Evolutionary conservation across 2,329 filamentous ascomycete genomes (phyloP).

Genomic region (Alternaria sp.): DNA sequence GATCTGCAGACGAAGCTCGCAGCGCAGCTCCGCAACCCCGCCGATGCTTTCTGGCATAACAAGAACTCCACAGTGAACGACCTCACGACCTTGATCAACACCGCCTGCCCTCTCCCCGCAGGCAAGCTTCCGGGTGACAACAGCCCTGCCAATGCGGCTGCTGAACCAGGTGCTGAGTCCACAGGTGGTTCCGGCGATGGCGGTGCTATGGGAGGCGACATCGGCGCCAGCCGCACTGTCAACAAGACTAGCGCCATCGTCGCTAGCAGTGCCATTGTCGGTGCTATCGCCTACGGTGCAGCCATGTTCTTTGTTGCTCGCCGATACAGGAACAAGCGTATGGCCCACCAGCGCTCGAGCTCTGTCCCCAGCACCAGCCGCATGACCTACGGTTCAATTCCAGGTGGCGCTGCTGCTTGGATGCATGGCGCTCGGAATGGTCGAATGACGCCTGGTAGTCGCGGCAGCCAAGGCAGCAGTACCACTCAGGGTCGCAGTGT

Average conservation of each 20-base stretch:
- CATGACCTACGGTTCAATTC: constrained; percentile 45
- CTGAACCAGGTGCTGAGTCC: constrained; percentile 46
- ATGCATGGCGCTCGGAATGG: constrained; percentile 54
- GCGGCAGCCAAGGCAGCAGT: constrained; percentile 46
- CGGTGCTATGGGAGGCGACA: constrained; percentile 59
- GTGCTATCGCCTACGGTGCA: constrained; percentile 86
- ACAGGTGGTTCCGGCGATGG: constrained; percentile 51
- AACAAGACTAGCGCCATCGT: constrained; percentile 72
- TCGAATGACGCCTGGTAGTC: constrained; percentile 50
- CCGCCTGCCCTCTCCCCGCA: constrained; percentile 73
- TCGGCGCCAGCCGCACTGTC: constrained; percentile 61
- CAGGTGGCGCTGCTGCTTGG: constrained; percentile 56
- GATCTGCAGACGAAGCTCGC: constrained; percentile 63
- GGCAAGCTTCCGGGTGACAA: constrained; percentile 50
- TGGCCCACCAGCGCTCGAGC: constrained; percentile 76
- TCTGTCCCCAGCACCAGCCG: constrained; percentile 76
- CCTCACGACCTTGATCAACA: constrained; percentile 82
- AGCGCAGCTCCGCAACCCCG: constrained; percentile 72
- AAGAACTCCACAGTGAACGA: constrained; percentile 69
- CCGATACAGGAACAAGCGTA: constrained; percentile 85
- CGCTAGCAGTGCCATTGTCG: constrained; percentile 76
- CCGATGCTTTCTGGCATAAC: constrained; percentile 78
- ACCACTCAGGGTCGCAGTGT: constrained; percentile 72
- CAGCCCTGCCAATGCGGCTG: constrained; percentile 48
- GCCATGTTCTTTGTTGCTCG: constrained; percentile 94